Percentiles rank a stretch among this genome's conserved stretches.
Conservation (phyloP, 2,329 filamentous ascomycete genomes). For the Fusarium keratoplasticum region DNA sequence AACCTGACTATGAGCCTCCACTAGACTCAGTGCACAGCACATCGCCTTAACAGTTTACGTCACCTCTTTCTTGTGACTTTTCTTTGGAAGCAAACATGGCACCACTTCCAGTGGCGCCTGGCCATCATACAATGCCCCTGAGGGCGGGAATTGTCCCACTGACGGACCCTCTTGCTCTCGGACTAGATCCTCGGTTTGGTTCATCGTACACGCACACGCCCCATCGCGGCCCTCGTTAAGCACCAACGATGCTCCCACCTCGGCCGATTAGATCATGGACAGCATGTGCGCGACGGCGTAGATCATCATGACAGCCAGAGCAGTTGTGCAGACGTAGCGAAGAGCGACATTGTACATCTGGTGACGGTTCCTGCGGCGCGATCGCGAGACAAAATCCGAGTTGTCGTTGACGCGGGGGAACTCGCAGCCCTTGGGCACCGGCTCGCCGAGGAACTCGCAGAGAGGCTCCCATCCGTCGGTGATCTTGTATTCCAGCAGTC, state of each 20-base stretch:
- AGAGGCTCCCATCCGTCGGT: conserved; percentile 53
- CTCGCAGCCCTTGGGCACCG: conserved; percentile 46
- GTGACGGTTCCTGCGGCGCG: conserved; percentile 48
- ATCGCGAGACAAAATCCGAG: conserved; percentile 50
- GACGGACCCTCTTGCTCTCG: neutral
- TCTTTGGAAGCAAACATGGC: neutral
- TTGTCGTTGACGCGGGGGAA: conserved; percentile 54
- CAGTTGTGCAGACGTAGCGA: conserved; percentile 37
- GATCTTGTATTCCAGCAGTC: conserved; percentile 50
- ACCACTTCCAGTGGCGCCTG: neutral
- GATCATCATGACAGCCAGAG: conserved; percentile 21
- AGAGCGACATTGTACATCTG: conserved; percentile 51
- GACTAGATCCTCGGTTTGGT: neutral
- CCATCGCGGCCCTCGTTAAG: neutral
- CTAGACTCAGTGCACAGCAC: neutral
- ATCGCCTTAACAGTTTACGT: neutral
- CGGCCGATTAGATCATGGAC: conserved; percentile 9
- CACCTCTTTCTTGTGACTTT: neutral
- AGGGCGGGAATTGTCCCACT: neutral
- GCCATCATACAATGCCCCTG: neutral
- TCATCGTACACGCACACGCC: neutral
- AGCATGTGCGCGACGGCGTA: conserved; percentile 13
- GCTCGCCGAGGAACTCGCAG: conserved; percentile 47
- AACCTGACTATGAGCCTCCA: neutral
- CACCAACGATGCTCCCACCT: neutral